Evolutionary conservation across 2,329 filamentous ascomycete genomes (phyloP).

Genomic region (Cladophialophora yegresii): DNA sequence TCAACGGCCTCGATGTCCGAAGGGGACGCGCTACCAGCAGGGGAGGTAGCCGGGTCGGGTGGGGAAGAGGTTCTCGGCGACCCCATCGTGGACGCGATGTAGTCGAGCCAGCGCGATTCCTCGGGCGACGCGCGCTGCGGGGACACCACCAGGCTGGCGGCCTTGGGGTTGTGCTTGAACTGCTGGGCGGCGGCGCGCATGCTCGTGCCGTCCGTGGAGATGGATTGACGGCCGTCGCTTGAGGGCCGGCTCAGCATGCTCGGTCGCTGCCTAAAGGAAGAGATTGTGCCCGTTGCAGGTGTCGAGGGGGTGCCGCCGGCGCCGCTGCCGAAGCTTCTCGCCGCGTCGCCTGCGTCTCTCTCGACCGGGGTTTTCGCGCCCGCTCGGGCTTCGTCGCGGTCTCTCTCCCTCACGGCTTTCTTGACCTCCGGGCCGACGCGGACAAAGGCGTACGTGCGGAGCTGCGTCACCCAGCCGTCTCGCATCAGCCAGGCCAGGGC

Average conservation of each 20-base stretch:
- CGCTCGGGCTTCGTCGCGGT: conserved; percentile 34
- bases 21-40: conserved; percentile 1
- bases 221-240: conserved; percentile 31
- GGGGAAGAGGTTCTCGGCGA: conserved; percentile 40
- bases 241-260: conserved; percentile 33
- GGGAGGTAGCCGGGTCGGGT: conserved; percentile 32
- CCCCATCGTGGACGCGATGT: conserved; percentile 42
- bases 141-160: conserved; percentile 63
- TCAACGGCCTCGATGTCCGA: conserved; percentile 38
- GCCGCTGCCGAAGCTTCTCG: conserved; percentile 26
- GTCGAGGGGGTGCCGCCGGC: conserved; percentile 16
- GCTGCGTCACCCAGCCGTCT: conserved; percentile 88
- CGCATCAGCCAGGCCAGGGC: conserved; percentile 93
- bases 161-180: conserved; percentile 30
- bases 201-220: conserved; percentile 31
- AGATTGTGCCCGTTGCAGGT: conserved; percentile 13
- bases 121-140: conserved; percentile 76
- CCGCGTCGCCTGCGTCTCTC: conserved; percentile 16
- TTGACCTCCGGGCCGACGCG: conserved; percentile 81
- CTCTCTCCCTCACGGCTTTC: conserved; percentile 71
- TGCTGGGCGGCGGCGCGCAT: conserved; percentile 16
- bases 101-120: conserved; percentile 69
- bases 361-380: conserved; percentile 21
- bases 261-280: conserved; percentile 28
- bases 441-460: conserved; percentile 88